Conservation (phyloP, 1,284 basidiomycete genomes). For the Lentinula novae-zelandiae region DNA sequence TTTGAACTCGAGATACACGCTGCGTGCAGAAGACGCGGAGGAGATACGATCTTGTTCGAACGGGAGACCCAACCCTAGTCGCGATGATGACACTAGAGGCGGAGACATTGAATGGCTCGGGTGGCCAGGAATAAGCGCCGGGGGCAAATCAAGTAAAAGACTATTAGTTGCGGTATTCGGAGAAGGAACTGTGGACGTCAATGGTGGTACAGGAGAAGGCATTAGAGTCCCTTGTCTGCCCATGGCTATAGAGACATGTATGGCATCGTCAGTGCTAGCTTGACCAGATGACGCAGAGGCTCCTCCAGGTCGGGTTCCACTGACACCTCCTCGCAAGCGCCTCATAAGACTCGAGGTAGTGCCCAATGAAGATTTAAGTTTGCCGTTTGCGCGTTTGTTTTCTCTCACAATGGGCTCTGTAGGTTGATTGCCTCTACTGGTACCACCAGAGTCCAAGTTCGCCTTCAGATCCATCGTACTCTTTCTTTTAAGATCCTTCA, state of each 20-base stretch:
- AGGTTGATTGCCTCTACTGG: background rate
- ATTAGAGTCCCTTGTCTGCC: constrained; percentile 6
- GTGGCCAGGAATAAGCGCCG: constrained; percentile 9
- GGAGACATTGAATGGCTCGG: constrained; percentile 1
- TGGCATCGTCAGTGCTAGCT: background rate
- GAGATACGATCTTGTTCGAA: background rate
- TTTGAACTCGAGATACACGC: constrained; percentile 15
- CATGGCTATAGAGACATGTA: background rate
- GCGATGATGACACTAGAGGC: background rate
- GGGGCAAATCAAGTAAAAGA: background rate
- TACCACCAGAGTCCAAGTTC: background rate
- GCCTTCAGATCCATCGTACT: constrained; percentile 18
- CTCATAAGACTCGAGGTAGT: constrained; percentile 20
- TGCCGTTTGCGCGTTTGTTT: background rate
- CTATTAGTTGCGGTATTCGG: background rate
- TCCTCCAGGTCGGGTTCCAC: constrained; percentile 25
- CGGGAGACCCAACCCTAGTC: constrained; percentile 7
- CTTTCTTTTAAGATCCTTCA: constrained; percentile 32
- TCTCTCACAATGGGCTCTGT: background rate
- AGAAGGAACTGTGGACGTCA: background rate
- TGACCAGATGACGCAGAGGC: background rate
- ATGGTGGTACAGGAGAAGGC: background rate
- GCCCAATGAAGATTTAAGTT: constrained; percentile 5
- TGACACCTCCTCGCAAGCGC: constrained; percentile 30
- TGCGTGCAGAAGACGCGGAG: constrained; percentile 6